phyloP scores from a whole-genome alignment of 768 basidiomycete genomes.

The Sporobolomyces phaffii region DNA sequence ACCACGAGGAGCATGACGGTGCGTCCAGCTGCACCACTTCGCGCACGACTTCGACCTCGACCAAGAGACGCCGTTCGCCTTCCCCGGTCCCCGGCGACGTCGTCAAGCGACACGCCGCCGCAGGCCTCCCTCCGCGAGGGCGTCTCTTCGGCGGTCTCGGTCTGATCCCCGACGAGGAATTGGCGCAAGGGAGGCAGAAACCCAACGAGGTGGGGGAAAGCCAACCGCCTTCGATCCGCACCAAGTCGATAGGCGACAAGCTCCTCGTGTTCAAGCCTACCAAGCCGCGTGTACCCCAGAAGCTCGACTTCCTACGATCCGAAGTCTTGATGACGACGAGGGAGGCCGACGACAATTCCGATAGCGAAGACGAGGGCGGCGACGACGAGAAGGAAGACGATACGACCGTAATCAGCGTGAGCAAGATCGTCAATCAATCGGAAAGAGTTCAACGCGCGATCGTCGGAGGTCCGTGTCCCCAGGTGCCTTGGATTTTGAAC shows the following conservation, averaged over 20 bases:
- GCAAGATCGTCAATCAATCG: neutral
- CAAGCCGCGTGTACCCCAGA: neutral
- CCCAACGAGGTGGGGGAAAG: neutral
- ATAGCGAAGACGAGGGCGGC: neutral
- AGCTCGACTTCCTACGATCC: neutral
- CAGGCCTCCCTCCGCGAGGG: neutral
- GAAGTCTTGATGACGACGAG: neutral
- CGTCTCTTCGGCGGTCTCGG: neutral
- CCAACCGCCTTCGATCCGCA: neutral
- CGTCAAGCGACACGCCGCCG: neutral
- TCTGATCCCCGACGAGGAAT: neutral
- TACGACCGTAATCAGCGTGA: neutral
- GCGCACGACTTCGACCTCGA: too few relatives aligned
- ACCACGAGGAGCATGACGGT: too few relatives aligned
- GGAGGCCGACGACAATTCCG: neutral
- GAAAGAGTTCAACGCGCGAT: neutral
- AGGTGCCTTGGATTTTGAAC: slow-evolving; percentile 1
- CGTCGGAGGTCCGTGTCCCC: neutral
- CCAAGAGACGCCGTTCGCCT: neutral
- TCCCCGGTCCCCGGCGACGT: neutral
- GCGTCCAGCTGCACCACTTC: too few relatives aligned
- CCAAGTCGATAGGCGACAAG: neutral
- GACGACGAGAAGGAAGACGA: neutral
- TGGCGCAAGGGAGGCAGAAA: neutral
- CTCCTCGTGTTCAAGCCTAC: neutral